These are phyloP conservation scores for Skeletonema costatum DNA, from an alignment of 108 stramenopile species.

Conservation along the genomic window DNA sequence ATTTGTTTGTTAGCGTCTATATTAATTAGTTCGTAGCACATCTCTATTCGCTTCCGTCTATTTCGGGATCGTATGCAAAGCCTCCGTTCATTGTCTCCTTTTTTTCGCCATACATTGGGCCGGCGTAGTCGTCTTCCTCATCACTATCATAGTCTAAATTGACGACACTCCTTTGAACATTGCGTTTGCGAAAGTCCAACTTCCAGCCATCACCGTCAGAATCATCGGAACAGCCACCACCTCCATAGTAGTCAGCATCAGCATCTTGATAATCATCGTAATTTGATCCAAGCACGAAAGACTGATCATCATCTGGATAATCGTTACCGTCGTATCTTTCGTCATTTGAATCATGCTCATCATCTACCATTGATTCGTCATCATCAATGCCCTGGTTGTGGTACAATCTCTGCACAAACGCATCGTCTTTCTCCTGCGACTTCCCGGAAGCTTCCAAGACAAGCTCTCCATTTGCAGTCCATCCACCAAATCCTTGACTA, in stretches of 20 bases:
- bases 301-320: slow-evolving; percentile 37
- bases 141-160: slow-evolving; percentile 24
- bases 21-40: background rate
- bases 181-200: slow-evolving; percentile 37
- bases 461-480: slow-evolving; percentile 76
- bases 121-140: slow-evolving; percentile 33
- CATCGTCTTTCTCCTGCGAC: slow-evolving; percentile 8
- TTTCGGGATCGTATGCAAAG: background rate
- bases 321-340: slow-evolving; percentile 50
- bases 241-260: slow-evolving; percentile 9
- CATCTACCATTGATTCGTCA: slow-evolving; percentile 9
- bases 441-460: slow-evolving; percentile 45
- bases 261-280: slow-evolving; percentile 33
- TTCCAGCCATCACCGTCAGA: slow-evolving; percentile 29
- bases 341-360: slow-evolving; percentile 40
- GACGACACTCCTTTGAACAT: slow-evolving; percentile 9
- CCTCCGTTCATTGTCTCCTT: background rate
- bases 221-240: slow-evolving; percentile 9
- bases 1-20: background rate
- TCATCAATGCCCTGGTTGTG: slow-evolving; percentile 15
- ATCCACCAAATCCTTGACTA: slow-evolving; percentile 69
- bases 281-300: slow-evolving; percentile 6
- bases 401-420: slow-evolving; percentile 17
- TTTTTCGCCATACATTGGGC: slow-evolving; percentile 9
- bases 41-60: background rate